These are phyloP conservation scores for Lolium rigidum DNA, from an alignment of 176 grass and related monocot genomes.

Conservation along the genomic window DNA sequence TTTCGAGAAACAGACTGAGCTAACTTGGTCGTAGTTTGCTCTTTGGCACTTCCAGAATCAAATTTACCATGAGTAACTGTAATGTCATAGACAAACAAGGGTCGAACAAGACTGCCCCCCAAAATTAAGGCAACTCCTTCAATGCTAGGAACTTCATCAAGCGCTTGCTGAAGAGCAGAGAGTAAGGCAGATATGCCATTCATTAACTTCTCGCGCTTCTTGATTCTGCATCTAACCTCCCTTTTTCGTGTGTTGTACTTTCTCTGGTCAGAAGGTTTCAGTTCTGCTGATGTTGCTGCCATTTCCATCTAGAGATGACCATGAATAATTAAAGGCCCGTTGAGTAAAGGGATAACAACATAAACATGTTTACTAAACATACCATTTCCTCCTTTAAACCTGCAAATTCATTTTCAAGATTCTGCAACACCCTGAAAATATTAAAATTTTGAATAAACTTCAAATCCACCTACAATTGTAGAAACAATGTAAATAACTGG, in stretches of 20 bases:
- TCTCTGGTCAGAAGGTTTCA: conserved; percentile 72
- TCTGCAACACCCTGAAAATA: conserved; percentile 73
- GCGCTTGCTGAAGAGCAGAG: conserved; percentile 74
- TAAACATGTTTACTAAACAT: conserved; percentile 42
- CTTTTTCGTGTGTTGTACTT: conserved; percentile 78
- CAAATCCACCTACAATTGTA: conserved; percentile 22
- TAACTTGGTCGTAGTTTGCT: conserved; percentile 62
- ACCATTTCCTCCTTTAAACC: conserved; percentile 77
- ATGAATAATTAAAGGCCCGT: not conserved
- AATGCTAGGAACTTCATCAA: conserved; percentile 70
- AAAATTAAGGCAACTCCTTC: conserved; percentile 76
- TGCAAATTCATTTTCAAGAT: conserved; percentile 84
- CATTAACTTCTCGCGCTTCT: conserved; percentile 93
- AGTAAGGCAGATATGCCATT: conserved; percentile 65
- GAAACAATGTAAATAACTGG: not conserved
- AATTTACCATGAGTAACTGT: conserved; percentile 70
- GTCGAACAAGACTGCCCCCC: conserved; percentile 76
- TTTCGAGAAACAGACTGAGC: conserved; percentile 84
- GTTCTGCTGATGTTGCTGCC: conserved; percentile 36
- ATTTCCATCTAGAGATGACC: conserved; percentile 57
- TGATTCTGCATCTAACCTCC: conserved; percentile 72
- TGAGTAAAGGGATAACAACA: not conserved
- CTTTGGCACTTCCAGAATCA: conserved; percentile 57
- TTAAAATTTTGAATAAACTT: conserved; percentile 12
- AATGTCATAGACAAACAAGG: conserved; percentile 74